phyloP scores from a whole-genome alignment of 495 filamentous ascomycete species.

The Wilcoxina mikolae region DNA sequence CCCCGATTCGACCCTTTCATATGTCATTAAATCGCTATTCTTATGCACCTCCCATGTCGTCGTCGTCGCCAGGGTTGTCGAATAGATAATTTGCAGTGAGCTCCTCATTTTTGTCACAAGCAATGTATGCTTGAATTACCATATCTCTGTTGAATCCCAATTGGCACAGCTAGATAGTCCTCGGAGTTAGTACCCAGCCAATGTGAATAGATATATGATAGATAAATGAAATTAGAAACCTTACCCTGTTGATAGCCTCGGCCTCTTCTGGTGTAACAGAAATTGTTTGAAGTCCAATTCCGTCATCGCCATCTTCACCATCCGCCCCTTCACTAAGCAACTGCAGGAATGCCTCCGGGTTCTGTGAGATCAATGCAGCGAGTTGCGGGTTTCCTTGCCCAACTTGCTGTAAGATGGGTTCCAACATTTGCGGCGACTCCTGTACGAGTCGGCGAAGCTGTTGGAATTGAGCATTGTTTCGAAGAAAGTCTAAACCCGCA shows the following conservation, averaged over 20 bases:
- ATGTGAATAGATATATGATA: background rate
- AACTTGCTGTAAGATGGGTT: conserved; percentile 91
- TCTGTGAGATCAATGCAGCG: conserved; percentile 71
- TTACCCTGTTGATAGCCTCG: conserved; percentile 88
- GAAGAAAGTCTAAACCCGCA: conserved; percentile 83
- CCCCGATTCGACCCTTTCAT: background rate
- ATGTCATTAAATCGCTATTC: background rate
- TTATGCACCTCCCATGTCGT: conserved; percentile 5
- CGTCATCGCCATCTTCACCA: conserved; percentile 37
- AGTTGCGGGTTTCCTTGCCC: conserved; percentile 92
- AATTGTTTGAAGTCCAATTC: conserved; percentile 75
- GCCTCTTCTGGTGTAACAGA: conserved; percentile 88
- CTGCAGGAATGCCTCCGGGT: conserved; percentile 84
- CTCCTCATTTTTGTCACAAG: conserved; percentile 98
- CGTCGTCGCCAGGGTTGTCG: conserved; percentile 79
- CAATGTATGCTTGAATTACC: conserved; percentile 97
- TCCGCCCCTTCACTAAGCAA: conserved; percentile 67
- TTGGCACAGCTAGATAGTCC: conserved; percentile 51
- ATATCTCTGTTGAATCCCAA: conserved; percentile 85
- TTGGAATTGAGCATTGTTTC: conserved; percentile 92
- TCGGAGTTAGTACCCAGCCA: background rate
- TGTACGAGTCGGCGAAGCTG: conserved; percentile 94
- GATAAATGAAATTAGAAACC: conserved; percentile 30
- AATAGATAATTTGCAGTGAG: conserved; percentile 95
- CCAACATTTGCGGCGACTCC: conserved; percentile 93